phyloP scores from a whole-genome alignment of 495 filamentous ascomycete species.

The Neurospora terricola region DNA sequence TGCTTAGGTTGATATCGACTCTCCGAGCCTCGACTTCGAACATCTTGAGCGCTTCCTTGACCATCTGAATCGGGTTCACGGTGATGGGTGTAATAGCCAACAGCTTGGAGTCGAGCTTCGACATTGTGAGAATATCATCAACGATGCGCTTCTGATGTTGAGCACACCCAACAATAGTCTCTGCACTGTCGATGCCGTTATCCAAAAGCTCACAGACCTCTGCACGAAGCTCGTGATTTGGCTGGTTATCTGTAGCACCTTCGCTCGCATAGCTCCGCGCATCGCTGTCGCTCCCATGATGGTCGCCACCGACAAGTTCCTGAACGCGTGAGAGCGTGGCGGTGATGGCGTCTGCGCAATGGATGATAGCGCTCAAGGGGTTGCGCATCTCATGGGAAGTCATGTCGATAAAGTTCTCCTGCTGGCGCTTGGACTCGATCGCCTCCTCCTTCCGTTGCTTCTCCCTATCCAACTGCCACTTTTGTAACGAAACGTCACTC shows the following conservation, averaged over 20 bases:
- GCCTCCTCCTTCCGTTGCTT: constrained; percentile 33
- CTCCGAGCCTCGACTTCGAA: constrained; percentile 60
- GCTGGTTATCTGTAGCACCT: neutral
- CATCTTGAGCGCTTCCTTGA: constrained; percentile 56
- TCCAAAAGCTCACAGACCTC: constrained; percentile 31
- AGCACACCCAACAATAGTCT: constrained; percentile 66
- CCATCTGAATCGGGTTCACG: constrained; percentile 52
- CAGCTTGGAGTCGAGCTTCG: constrained; percentile 66
- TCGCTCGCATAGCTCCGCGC: neutral
- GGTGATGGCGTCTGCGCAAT: constrained; percentile 51
- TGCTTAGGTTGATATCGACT: constrained; percentile 53
- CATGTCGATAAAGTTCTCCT: constrained; percentile 71
- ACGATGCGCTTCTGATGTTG: constrained; percentile 74
- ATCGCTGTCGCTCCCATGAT: neutral
- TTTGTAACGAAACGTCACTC: constrained; percentile 29
- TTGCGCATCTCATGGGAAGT: constrained; percentile 72
- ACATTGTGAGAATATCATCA: constrained; percentile 68
- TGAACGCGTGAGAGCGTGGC: constrained; percentile 21
- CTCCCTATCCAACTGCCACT: constrained; percentile 28
- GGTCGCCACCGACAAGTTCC: constrained; percentile 13
- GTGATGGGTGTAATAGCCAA: constrained; percentile 58
- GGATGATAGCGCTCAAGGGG: constrained; percentile 60
- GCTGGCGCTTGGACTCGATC: constrained; percentile 34
- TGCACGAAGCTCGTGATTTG: constrained; percentile 2
- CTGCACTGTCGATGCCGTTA: constrained; percentile 54